These are phyloP conservation scores for Fusarium succisae DNA, from an alignment of 2,329 filamentous ascomycete species.

Conservation along the genomic window DNA sequence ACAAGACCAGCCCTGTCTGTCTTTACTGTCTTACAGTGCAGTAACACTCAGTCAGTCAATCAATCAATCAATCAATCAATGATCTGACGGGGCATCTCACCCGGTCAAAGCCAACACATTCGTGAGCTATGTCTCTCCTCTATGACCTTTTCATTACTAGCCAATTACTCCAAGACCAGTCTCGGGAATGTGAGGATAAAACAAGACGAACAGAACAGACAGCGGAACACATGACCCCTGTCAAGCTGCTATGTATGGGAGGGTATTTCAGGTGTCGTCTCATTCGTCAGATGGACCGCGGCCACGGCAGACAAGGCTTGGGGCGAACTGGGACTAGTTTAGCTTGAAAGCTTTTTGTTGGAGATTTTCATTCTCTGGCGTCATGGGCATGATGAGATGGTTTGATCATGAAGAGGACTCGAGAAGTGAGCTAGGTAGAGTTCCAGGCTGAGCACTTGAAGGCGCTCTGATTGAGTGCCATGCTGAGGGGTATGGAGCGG, in stretches of 20 bases:
- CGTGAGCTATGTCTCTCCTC: neutral
- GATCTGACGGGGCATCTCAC: neutral
- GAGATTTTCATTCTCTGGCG: conserved; percentile 28
- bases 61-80: neutral
- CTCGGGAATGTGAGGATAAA: conserved; percentile 30
- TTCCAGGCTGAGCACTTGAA: neutral
- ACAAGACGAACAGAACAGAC: neutral
- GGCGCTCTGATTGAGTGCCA: neutral
- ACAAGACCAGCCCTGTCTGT: conserved; percentile 5
- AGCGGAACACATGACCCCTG: conserved; percentile 30
- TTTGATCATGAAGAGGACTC: conserved; percentile 6
- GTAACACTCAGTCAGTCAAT: neutral
- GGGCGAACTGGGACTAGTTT: conserved; percentile 26
- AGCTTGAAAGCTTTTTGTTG: conserved; percentile 34
- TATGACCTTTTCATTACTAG: neutral
- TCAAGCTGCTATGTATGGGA: conserved; percentile 8
- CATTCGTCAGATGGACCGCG: conserved; percentile 17
- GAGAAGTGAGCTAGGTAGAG: neutral
- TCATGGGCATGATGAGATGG: conserved; percentile 16
- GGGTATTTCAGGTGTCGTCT: conserved; percentile 11
- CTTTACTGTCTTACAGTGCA: neutral
- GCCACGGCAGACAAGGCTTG: conserved; percentile 33
- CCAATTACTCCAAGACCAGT: conserved; percentile 4
- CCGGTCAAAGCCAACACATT: neutral
- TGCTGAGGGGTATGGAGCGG: neutral